Conservation (phyloP, 106 monocot genomes). For the Dactylorhiza incarnata region DNA sequence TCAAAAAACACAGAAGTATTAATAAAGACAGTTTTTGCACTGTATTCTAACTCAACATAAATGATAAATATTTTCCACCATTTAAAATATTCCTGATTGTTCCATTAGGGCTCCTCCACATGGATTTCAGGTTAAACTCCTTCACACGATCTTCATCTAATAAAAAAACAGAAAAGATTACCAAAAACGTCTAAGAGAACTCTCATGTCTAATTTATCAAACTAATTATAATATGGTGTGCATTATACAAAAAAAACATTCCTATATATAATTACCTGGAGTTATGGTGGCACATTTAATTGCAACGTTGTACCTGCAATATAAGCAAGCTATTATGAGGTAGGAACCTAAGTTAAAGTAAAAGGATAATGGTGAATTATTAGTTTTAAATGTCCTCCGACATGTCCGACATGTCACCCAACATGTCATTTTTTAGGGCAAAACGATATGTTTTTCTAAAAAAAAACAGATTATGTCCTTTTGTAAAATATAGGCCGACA, state of each 20-base stretch:
- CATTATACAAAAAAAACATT: not conserved
- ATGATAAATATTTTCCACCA: constrained; percentile 22
- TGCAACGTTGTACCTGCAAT: constrained; percentile 81
- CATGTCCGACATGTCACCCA: too few relatives aligned
- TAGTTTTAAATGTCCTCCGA: too few relatives aligned
- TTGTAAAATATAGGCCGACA: too few relatives aligned
- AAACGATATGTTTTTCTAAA: too few relatives aligned
- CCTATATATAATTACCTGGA: constrained; percentile 48
- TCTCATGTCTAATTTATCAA: not conserved
- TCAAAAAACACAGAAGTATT: constrained; percentile 4
- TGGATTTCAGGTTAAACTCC: constrained; percentile 87
- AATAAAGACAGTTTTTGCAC: not conserved
- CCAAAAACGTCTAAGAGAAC: constrained; percentile 4
- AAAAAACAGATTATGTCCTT: too few relatives aligned
- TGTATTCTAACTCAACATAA: not conserved
- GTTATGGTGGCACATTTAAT: constrained; percentile 96
- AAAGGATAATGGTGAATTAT: not conserved
- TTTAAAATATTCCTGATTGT: constrained; percentile 94
- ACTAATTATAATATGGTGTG: not conserved
- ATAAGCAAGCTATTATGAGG: not conserved
- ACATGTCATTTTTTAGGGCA: too few relatives aligned
- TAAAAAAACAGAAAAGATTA: not conserved
- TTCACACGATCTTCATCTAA: constrained; percentile 80
- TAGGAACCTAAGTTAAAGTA: not conserved
- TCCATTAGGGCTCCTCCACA: constrained; percentile 98